phyloP scores from a whole-genome alignment of 2,329 filamentous ascomycete species.

The Fusarium nelsonii region DNA sequence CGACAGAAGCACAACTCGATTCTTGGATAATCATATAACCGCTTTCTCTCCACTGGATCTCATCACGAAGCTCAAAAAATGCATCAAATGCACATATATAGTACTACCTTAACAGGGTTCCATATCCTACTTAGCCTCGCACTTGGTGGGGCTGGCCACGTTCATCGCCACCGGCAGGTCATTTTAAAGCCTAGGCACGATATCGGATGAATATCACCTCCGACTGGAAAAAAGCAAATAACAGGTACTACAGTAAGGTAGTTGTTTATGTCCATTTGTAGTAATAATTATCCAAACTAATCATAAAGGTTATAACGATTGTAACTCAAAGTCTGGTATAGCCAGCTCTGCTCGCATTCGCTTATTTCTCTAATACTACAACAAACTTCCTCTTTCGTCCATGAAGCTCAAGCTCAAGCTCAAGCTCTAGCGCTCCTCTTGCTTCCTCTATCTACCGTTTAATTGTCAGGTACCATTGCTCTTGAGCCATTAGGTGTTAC shows the following conservation, averaged over 20 bases:
- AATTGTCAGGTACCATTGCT: neutral
- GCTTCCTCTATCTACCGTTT: neutral
- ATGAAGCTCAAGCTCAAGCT: no score
- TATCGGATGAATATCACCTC: neutral
- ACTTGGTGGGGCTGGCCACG: conserved; percentile 4
- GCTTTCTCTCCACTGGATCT: neutral
- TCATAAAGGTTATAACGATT: neutral
- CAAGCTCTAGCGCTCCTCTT: no score
- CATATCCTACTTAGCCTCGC: neutral
- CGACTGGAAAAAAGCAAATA: conserved; percentile 7
- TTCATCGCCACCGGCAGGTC: conserved; percentile 10
- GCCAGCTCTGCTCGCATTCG: neutral
- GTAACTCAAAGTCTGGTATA: neutral
- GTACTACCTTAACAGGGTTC: conserved; percentile 2
- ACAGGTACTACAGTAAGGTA: neutral
- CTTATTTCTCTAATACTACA: conserved; percentile 2
- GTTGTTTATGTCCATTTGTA: neutral
- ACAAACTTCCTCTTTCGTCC: neutral
- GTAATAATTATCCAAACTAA: neutral
- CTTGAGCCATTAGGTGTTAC: neutral
- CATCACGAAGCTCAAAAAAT: neutral
- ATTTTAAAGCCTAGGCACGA: conserved; percentile 4
- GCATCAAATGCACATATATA: neutral
- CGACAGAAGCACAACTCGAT: neutral
- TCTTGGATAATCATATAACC: neutral